Evolutionary conservation across 345 rosid genomes (phyloP), one percentile per base, ranked within the genome.

Genomic region (Kernera saxatilis): DNA sequence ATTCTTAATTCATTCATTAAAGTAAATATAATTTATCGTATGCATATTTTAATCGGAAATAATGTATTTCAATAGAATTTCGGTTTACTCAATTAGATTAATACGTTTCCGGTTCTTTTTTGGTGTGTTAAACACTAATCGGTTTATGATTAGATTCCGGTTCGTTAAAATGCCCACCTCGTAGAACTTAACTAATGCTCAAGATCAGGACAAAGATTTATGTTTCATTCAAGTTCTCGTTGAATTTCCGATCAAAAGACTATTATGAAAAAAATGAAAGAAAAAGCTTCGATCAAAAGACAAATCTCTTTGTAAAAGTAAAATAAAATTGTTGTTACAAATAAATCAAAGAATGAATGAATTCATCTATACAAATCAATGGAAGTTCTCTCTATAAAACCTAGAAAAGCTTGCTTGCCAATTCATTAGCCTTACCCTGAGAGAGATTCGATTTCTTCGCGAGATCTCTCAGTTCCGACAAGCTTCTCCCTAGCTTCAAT

Each of bases 361-460:
- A 74, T 53, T 55, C 29, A 17, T 55, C 62, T 69, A 75, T 75
- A 56, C 75, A 71, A 67, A 67, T n/a, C 8, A 59, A 52, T 68
- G 50, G 43, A 56, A 29, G 36, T 58, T 46, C 27, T 73, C 44
- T 64, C 59, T 73, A 3, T 11, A n/a, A n/a, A 25, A 53, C 2
- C 78, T 71, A 77, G 54, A 81, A 81, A 6, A 78, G 79, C 57
- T 74, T 78, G 84, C 84, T 74, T 40, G 81, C 82, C 18, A 67
- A 74, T 49, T 80, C 79, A 6, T 73, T 69, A 14, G 53, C 71
- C 36, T 67, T 32, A 14, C 72, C 22, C 19, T 58, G 78, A 41
- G 78, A 72, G 8, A 43, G 23, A 11, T 32, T 54, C 10, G 81
- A 77, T 72, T 37, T 77, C 13, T 57, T 40, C 1, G 81, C 76